Evolutionary conservation across 192 early-diverging fungal genomes (phyloP), one percentile per base, ranked within the genome.

Genomic region (Backusella psychrophila): DNA sequence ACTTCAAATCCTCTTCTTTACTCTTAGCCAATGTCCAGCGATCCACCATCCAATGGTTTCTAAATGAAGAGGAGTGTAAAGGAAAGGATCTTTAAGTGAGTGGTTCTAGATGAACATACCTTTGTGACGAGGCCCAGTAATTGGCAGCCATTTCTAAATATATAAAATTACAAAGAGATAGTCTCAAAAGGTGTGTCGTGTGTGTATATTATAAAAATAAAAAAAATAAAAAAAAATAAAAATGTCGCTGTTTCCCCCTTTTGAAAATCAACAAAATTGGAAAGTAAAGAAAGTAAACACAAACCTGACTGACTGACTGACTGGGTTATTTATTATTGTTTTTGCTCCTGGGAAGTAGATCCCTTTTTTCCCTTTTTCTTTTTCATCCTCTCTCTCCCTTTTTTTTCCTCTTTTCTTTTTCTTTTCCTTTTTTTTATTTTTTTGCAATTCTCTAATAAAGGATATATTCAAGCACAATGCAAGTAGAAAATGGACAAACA

Each of bases 121-220:
- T 73, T 81, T 93, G 91, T 49, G 91, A 85, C 6, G 91, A 93
- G 46, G 88, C 84, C 91, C 91, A 92, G 80, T 90, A 93, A 80
- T 93, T 92, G 41, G 91, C 91, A 0, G 91, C 89, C 91, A 93
- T 63, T 63, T 63, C 23, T 92, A 56, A 69, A 14, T 74, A 9
- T n/a, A 33, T 26, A 14, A 66, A 41, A 29, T 36, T 75, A 29
- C 38, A 39, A 39, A 69, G 53, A 31, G 33, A 53, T 41, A 35
- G 26, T 31, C 19, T 23, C 36, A 33, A 71, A 72, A 72, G 53
- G 34, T n/a, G 34, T n/a, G 17, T 15, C 23, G 23, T 9, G 52
- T 63, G 38, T 34, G 56, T 46, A 53, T 74, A 34, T 1, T 74
- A 34, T 1, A 39, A n/a, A 68, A 21, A 3, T 35, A 67, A 35